These are phyloP conservation scores for Clavulina sp. DNA, from an alignment of 768 basidiomycete species.

Conservation along the genomic window DNA sequence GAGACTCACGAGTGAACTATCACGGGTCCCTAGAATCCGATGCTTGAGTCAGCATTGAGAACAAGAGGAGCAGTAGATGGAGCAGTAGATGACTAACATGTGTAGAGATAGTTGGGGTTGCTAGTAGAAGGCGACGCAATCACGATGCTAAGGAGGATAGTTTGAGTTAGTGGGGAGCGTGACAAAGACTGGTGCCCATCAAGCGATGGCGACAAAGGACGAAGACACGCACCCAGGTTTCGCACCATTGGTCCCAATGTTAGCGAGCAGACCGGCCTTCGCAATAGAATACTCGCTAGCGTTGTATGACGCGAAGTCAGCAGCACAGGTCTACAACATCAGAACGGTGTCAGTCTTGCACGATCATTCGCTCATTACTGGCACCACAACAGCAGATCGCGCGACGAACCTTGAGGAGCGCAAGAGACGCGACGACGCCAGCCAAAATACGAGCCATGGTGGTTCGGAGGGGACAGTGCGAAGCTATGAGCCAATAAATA, in stretches of 20 bases:
- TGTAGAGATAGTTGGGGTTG: constrained; percentile 12
- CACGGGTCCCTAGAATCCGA: constrained; percentile 1
- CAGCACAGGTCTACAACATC: background rate
- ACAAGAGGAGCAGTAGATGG: background rate
- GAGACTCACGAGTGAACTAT: background rate
- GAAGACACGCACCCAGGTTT: constrained; percentile 3
- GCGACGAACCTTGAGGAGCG: background rate
- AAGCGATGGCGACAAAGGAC: too few species aligned
- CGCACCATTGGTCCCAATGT: constrained; percentile 11
- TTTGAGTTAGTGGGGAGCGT: background rate
- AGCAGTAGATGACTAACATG: background rate
- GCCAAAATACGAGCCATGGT: background rate
- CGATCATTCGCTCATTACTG: background rate
- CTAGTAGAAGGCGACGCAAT: constrained; percentile 25
- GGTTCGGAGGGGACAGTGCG: background rate
- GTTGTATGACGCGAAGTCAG: constrained; percentile 4
- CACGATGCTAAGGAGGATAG: constrained; percentile 25
- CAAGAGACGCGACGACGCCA: background rate
- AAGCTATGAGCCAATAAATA: too few species aligned
- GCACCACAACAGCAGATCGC: background rate
- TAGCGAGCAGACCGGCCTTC: constrained; percentile 12
- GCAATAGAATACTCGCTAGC: constrained; percentile 9
- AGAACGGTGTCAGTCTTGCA: background rate
- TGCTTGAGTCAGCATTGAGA: background rate
- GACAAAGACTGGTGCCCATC: too few species aligned